Evolutionary conservation across 305 asterid genomes (phyloP).

Genomic region (Caryopteris hybrid): DNA sequence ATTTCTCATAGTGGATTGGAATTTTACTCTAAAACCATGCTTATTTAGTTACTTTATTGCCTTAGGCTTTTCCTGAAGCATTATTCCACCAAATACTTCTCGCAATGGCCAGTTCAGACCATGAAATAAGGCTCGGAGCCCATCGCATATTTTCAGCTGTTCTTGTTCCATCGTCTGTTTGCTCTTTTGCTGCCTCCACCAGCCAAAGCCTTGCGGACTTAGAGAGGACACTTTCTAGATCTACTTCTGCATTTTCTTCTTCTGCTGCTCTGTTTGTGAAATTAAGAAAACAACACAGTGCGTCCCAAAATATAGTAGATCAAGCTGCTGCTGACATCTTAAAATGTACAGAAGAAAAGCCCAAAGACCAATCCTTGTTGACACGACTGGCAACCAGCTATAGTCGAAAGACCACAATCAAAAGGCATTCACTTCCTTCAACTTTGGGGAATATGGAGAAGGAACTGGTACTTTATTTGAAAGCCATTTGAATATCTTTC

Average conservation of each 20-base stretch:
- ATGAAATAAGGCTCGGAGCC: constrained; percentile 75
- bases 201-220: constrained; percentile 33
- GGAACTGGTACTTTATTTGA: constrained; percentile 42
- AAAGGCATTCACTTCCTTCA: constrained; percentile 42
- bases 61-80: constrained; percentile 83
- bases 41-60: constrained; percentile 10
- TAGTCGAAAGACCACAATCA: constrained; percentile 40
- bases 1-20: neutral
- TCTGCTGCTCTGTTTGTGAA: constrained; percentile 70
- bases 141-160: constrained; percentile 78
- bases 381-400: constrained; percentile 52
- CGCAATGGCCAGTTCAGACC: constrained; percentile 73
- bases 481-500: constrained; percentile 12
- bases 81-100: constrained; percentile 71
- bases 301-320: constrained; percentile 29
- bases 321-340: constrained; percentile 32
- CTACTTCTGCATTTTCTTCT: constrained; percentile 75
- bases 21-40: constrained; percentile 4
- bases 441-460: constrained; percentile 39
- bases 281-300: constrained; percentile 38
- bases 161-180: constrained; percentile 76
- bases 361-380: constrained; percentile 49
- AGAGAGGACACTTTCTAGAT: constrained; percentile 66
- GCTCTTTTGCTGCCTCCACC: constrained; percentile 39
- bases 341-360: constrained; percentile 27